Evolutionary conservation across 2,329 filamentous ascomycete genomes (phyloP), one percentile per base, ranked within the genome.

Genomic region (Fusarium armeniacum): DNA sequence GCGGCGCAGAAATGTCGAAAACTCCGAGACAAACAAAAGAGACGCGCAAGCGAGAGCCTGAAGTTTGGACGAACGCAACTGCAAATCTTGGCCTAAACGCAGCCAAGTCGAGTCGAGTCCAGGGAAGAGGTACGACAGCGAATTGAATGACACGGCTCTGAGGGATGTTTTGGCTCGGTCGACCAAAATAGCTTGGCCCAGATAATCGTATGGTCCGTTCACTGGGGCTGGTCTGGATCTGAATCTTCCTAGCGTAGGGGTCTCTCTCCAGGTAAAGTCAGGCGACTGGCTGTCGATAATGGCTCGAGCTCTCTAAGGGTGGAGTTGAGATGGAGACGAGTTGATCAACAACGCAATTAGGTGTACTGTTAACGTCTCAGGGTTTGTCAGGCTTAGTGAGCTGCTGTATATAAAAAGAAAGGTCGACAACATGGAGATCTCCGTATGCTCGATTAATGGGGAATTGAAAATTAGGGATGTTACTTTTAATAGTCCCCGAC

Each of bases 71-170:
- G 53, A 60, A 46, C 33, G 32, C 57, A 60, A 43, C 53, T 52
- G 33, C 60, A 67, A 58, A 45, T 58, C 49, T 58, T 41, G 53
- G 32, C 47, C 54, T 44, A 49, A 55, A 43, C 40, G 41, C 36
- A 44, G 45, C 44, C 40, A 33, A 57, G n/a, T 36, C 41, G 32
- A 50, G 36, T 50, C 24, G 22, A 57, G 22, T 30, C 46, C 40
- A 47, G 60, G 46, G 45, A 46, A 41, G 44, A 41, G 51, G 50
- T 26, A 51, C 54, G 47, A 30, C 32, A 65, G 52, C 65, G 65
- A 74, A 73, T 73, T 65, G 62, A 73, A 72, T 73, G 69, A 67
- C 69, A 71, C 69, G 55, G 54, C 67, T 65, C 55, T 54, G 58
- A 51, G 51, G 60, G 69, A 53, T 53, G 49, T 46, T 63, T 54